Evolutionary conservation across 345 rosid genomes (phyloP).

Genomic region (Hibiscus trionum): DNA sequence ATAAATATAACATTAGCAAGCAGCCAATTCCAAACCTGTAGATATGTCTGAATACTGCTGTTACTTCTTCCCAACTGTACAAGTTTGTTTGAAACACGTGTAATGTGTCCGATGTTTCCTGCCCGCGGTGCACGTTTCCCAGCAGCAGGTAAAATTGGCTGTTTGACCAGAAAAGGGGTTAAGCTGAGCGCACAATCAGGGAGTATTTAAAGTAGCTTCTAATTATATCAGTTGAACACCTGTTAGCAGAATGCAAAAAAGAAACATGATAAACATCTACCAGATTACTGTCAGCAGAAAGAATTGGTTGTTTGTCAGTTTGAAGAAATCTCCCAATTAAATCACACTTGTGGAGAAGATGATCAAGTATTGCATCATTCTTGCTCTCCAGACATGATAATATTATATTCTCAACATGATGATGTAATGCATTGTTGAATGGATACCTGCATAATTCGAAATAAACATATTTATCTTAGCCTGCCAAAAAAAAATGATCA

Average conservation of each 20-base stretch:
- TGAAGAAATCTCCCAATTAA: constrained; percentile 67
- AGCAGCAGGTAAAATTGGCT: constrained; percentile 74
- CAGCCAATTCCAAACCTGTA: constrained; percentile 52
- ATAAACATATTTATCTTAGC: constrained; percentile 13
- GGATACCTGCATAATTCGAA: constrained; percentile 66
- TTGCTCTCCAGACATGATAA: constrained; percentile 78
- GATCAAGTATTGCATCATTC: constrained; percentile 50
- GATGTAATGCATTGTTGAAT: constrained; percentile 89
- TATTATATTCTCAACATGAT: constrained; percentile 87
- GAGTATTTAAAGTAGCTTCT: not conserved
- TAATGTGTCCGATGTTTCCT: constrained; percentile 89
- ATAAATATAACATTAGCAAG: not conserved
- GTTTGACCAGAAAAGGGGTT: constrained; percentile 16
- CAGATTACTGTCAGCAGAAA: constrained; percentile 47
- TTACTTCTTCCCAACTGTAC: constrained; percentile 62
- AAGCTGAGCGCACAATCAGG: constrained; percentile 49
- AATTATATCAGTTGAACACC: not conserved
- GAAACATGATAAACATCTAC: constrained; percentile 18
- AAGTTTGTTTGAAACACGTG: constrained; percentile 76
- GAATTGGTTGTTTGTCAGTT: constrained; percentile 57
- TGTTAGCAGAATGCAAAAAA: not conserved
- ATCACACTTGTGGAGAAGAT: constrained; percentile 75
- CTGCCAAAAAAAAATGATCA: constrained; percentile 3
- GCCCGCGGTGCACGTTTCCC: constrained; percentile 70
- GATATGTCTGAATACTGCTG: constrained; percentile 42